Conservation (phyloP, 805 yeast species). For the Yarrowia bubula region DNA sequence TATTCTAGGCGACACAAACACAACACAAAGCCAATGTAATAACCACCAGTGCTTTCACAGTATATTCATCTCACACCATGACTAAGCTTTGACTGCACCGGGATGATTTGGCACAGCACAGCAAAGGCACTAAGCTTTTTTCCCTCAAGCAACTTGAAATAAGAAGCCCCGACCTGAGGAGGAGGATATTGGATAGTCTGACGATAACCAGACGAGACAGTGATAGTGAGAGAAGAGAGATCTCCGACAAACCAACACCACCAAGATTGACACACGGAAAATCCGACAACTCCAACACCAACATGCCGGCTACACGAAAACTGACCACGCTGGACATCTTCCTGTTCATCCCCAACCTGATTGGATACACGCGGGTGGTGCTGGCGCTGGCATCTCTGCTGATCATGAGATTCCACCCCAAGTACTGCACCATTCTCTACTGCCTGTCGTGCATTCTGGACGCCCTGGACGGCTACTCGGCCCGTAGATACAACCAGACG, state of each 20-base stretch:
- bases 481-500: conserved; percentile 83
- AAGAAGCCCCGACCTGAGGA: neutral
- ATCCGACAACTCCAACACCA: neutral
- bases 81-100: conserved; percentile 7
- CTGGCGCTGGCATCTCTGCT: conserved; percentile 77
- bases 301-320: conserved; percentile 19
- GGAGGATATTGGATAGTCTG: too few relatives aligned
- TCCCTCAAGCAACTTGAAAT: conserved; percentile 24
- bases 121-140: conserved; percentile 16
- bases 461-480: conserved; percentile 96
- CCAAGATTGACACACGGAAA: neutral
- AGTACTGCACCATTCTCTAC: conserved; percentile 71
- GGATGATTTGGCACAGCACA: neutral
- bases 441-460: conserved; percentile 88
- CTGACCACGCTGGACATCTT: conserved; percentile 57
- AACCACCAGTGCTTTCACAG: too few relatives aligned
- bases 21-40: too few relatives aligned
- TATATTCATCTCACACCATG: too few relatives aligned
- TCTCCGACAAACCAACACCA: too few relatives aligned
- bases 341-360: conserved; percentile 83
- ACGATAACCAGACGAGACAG: too few relatives aligned
- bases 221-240: too few relatives aligned
- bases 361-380: conserved; percentile 82
- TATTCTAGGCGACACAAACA: too few relatives aligned
- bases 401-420: conserved; percentile 82